Conservation (phyloP, 164 flowering plant species). For the Sedum album region DNA sequence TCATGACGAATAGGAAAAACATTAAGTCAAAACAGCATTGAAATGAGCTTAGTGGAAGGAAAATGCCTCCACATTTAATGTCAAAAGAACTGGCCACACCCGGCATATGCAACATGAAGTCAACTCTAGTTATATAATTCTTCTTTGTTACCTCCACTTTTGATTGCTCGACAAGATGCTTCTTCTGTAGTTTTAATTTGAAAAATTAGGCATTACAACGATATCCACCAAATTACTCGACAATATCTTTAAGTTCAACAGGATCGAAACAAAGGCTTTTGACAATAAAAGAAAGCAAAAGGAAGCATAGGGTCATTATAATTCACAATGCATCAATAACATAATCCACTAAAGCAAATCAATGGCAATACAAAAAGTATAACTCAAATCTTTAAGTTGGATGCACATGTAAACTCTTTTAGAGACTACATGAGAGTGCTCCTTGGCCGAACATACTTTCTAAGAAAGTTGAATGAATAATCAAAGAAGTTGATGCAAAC, state of each 20-base stretch:
- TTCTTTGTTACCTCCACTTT: not conserved
- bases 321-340: not conserved
- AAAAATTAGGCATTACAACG: not conserved
- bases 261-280: not conserved
- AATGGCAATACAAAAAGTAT: not conserved
- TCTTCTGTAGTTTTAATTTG: not conserved
- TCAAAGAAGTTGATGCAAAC: no score
- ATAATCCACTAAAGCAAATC: not conserved
- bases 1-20: conserved; percentile 6
- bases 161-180: not conserved
- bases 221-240: not conserved
- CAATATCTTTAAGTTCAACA: not conserved
- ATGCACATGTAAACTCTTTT: conserved; percentile 5
- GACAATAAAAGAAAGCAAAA: not conserved
- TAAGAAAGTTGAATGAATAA: no score
- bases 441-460: not conserved
- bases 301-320: not conserved
- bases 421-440: conserved; percentile 3
- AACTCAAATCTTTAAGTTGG: not conserved
- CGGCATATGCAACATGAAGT: not conserved
- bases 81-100: not conserved
- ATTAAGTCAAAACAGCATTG: conserved; percentile 7
- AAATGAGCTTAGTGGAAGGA: not conserved
- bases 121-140: not conserved
- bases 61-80: not conserved